Conservation (phyloP, 2,329 filamentous ascomycete species). For the Parastagonospora nodorum region DNA sequence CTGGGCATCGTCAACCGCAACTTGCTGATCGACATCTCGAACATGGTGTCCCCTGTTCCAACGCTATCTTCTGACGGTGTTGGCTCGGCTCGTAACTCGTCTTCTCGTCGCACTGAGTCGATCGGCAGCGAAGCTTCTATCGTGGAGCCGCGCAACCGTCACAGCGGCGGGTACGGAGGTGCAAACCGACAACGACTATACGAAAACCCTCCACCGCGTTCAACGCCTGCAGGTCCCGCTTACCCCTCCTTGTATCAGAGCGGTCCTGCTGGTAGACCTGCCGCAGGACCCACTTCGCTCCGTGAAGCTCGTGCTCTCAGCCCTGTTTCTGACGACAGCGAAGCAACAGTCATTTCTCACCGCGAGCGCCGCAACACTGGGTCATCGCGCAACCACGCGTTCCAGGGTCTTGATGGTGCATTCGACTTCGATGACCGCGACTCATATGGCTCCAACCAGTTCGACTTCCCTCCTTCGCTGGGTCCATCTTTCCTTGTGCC, state of each 20-base stretch:
- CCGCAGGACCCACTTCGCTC: conserved; percentile 20
- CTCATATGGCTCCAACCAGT: conserved; percentile 16
- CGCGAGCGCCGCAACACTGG: conserved; percentile 28
- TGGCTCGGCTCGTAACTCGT: conserved; percentile 48
- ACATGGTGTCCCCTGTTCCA: conserved; percentile 62
- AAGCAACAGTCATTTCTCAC: conserved; percentile 27
- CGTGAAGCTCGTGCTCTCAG: conserved; percentile 32
- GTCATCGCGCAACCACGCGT: conserved; percentile 26
- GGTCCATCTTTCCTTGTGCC: conserved; percentile 36
- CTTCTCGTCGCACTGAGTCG: conserved; percentile 51
- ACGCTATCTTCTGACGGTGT: conserved; percentile 49
- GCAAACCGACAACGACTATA: conserved; percentile 30
- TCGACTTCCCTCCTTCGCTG: conserved; percentile 33
- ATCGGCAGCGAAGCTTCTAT: conserved; percentile 46
- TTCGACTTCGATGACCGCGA: conserved; percentile 29
- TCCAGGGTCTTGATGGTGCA: conserved; percentile 34
- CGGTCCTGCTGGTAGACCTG: conserved; percentile 19
- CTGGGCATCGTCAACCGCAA: conserved; percentile 80
- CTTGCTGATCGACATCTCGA: conserved; percentile 62
- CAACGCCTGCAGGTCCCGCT: conserved; percentile 29
- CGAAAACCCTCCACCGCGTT: conserved; percentile 33
- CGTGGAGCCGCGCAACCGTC: conserved; percentile 53
- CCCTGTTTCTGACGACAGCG: conserved; percentile 36
- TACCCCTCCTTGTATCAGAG: conserved; percentile 28
- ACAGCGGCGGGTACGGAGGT: conserved; percentile 66